Percentiles rank a stretch among this genome's conserved stretches.
Conservation (phyloP, 2,329 filamentous ascomycete species). For the Sporothrix brunneoviolacea region DNA sequence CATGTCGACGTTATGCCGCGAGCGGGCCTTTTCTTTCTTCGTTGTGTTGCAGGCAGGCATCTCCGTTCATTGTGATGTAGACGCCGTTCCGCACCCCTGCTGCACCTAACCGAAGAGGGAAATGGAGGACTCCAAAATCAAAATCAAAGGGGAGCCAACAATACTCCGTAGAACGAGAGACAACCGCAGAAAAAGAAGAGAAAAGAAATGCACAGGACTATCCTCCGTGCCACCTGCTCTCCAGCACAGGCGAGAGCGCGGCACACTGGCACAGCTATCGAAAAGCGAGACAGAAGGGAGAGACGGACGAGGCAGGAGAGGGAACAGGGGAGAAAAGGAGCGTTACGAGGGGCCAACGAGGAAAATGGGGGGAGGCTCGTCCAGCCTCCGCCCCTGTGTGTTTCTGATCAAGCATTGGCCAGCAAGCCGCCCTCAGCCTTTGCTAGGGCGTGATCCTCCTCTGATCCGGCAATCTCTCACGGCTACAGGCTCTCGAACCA, state of each 20-base stretch:
- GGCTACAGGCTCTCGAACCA: slow-evolving; percentile 2
- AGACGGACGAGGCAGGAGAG: background rate
- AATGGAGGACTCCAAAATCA: background rate
- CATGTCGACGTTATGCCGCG: slow-evolving; percentile 4
- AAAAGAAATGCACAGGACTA: background rate
- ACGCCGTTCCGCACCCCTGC: slow-evolving; percentile 5
- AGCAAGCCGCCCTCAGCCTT: background rate
- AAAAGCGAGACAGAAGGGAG: background rate
- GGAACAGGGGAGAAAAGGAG: background rate
- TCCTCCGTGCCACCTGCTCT: background rate
- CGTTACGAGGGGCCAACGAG: background rate
- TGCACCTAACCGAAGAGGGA: slow-evolving; percentile 4
- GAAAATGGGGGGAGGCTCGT: background rate
- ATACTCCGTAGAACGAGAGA: background rate
- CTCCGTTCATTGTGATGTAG: background rate
- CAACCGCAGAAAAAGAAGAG: background rate
- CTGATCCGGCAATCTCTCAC: slow-evolving; percentile 14
- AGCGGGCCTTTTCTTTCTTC: background rate
- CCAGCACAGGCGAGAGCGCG: background rate
- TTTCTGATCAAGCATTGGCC: background rate
- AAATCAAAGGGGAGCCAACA: background rate
- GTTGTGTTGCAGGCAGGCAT: background rate
- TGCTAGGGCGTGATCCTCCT: slow-evolving; percentile 12
- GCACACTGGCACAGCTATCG: background rate
- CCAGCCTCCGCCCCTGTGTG: no score